phyloP scores from a whole-genome alignment of 2,329 filamentous ascomycete genomes.

The Mariannaea elegans region DNA sequence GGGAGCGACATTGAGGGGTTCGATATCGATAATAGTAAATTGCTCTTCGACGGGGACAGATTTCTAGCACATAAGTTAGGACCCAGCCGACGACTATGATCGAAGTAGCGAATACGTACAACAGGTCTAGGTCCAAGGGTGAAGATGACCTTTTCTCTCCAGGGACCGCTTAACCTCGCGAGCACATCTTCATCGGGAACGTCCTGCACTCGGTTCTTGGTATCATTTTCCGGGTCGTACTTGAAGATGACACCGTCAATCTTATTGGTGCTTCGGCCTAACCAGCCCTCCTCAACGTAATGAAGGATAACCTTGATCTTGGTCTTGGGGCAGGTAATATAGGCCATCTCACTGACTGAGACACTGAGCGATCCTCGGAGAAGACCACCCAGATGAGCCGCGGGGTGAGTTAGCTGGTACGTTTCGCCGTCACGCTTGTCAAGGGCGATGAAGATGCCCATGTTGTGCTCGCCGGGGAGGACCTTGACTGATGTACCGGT shows the following conservation, averaged over 20 bases:
- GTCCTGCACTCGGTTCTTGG: constrained; percentile 81
- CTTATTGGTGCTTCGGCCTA: constrained; percentile 89
- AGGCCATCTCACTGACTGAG: constrained; percentile 89
- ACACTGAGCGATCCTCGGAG: constrained; percentile 88
- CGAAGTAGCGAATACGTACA: constrained; percentile 56
- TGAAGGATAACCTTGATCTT: constrained; percentile 91
- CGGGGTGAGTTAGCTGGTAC: constrained; percentile 93
- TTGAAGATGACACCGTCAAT: constrained; percentile 91
- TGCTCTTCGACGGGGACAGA: constrained; percentile 65
- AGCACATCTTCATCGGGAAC: constrained; percentile 87
- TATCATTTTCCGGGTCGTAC: constrained; percentile 88
- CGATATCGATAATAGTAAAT: constrained; percentile 84
- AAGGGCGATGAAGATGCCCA: constrained; percentile 93
- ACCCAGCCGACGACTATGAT: background rate
- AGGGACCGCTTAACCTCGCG: constrained; percentile 82
- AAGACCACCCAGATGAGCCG: constrained; percentile 90
- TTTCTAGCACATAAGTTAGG: constrained; percentile 43
- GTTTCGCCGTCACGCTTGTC: constrained; percentile 84
- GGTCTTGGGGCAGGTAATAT: constrained; percentile 88
- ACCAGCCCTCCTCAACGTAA: constrained; percentile 94
- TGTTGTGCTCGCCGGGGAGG: constrained; percentile 88
- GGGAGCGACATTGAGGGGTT: constrained; percentile 79
- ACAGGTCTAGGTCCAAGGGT: constrained; percentile 67
- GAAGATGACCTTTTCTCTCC: constrained; percentile 77
- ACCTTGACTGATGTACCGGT: constrained; percentile 95